Base-by-base conservation (phyloP, 768 basidiomycete genomes). In the Russula vinacea region DNA sequence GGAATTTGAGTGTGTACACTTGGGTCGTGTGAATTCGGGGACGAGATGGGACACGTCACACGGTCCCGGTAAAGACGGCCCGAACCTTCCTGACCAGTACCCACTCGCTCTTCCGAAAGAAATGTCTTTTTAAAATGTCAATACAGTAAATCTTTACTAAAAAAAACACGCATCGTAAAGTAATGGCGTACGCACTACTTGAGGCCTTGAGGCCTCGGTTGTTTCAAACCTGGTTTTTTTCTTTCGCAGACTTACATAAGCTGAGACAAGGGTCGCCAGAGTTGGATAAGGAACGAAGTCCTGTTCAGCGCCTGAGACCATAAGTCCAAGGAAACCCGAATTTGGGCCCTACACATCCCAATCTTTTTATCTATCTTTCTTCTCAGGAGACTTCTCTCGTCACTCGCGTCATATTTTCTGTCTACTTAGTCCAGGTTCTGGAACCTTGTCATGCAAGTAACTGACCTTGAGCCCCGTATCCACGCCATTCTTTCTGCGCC, bases 401-500 rank as follows among this genome's bases (percentile, higher is more conserved):
- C 44, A 61, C 42, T 45, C n/a, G 42, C 33, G 42, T 45, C 42
- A 32, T 17, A 24, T 29, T n/a, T 29, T 22, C 45, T 13, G 19
- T 24, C 26, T 19, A 11, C 45, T 29, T 13, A 42, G 26, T 16
- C 45, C 29, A 40, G 17, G 1, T 44, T 24, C 26, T 29, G 29
- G 55, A 59, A 49, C n/a, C 39, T 37, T 37, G 44, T 42, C 62
- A 63, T 67, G 68, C 52, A 56, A 40, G n/a, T 85, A 53, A 70
- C 73, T 64, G 75, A 79, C 62, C 80, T 91, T 68, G 82, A 85
- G 74, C 79, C 81, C 14, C 80, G 77, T 64, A 87, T 94, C 71
- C 80, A 79, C 68, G 76, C 79, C 63, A 90, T 94, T 73, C 84
- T 94, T 57, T 80, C 83, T 35, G 86, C 87, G 22, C 92, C 92